Base-by-base conservation (phyloP, 768 basidiomycete genomes). In the Tubosaeta sp. region DNA sequence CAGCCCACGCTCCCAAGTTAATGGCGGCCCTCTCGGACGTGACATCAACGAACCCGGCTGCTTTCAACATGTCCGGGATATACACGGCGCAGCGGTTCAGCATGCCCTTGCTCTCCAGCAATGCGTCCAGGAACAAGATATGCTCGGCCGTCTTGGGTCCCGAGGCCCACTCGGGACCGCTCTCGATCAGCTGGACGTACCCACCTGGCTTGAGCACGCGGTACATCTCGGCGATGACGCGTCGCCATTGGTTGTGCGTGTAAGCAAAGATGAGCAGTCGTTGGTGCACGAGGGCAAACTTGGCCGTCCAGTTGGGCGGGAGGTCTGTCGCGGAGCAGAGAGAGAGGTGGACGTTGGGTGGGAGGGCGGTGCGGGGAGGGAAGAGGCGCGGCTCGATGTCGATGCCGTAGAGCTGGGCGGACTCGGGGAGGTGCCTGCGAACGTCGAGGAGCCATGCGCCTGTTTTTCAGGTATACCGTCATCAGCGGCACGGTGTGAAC, bases 141-240 rank as follows among this genome's bases (percentile, higher is more conserved):
- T 55, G 48, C 11, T 7, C 11, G 0, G 59, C 52, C 4, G 61
- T 60, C 17, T 56, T 56, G 1, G 47, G 31, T 5, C 63, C 60
- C 1, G 58, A 58, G 0, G 31, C 7, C 55, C 51, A 62, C 17
- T 58, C 55, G 33, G 60, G 53, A 2, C 58, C 59, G n/a, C 33
- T 43, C 43, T 73, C 71, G 29, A 37, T 37, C n/a, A 37, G 35
- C 35, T n/a, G 16, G 16, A 14, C 35, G 35, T 37, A 37, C 35
- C 35, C 35, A 9, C 35, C 35, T n/a, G 35, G n/a, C 35, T 37
- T 37, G 35, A 37, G 16, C 35, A 37, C 35, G 7, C 35, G 35
- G 35, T 37, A 37, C n/a, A n/a, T 37, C n/a, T 37, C 35, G 5
- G 14, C 35, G 35, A 37, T n/a, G n/a, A 16, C 35, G 35, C n/a